Percentiles rank a stretch among this genome's conserved stretches.
Evolutionary conservation across 73 alveolate species (phyloP).

Genomic region (Tetrahymena thermophila): DNA sequence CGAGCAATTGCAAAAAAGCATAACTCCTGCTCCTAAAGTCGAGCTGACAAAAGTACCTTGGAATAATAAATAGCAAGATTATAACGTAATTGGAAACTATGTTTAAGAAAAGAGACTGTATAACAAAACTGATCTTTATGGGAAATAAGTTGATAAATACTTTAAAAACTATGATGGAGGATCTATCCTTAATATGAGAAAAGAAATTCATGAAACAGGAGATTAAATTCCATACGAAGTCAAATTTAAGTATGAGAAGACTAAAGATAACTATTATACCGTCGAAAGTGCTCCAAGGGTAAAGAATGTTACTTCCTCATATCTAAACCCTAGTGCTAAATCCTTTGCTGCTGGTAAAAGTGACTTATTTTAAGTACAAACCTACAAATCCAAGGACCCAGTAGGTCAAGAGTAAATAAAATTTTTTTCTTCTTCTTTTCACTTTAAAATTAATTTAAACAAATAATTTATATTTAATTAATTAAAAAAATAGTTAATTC

Average conservation of each 20-base stretch:
- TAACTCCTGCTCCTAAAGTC: not conserved
- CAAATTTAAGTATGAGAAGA: not conserved
- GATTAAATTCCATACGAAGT: not conserved
- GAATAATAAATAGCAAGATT: not conserved
- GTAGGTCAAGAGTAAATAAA: not conserved
- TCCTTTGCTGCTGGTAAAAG: not conserved
- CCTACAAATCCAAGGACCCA: not conserved
- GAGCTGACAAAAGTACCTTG: not conserved
- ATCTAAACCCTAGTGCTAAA: not conserved
- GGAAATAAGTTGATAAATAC: not conserved
- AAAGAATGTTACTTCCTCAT: not conserved
- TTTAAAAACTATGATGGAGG: not conserved
- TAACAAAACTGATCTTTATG: not conserved
- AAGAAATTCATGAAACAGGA: not conserved
- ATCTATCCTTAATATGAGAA: not conserved
- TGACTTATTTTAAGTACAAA: not conserved
- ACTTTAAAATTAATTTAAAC: no score
- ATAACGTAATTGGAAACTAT: not conserved
- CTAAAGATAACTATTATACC: not conserved
- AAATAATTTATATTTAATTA: no score
- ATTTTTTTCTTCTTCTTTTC: no score
- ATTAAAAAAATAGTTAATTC: not conserved
- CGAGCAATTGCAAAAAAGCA: not conserved
- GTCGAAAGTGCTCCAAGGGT: not conserved
- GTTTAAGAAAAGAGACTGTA: not conserved